These are phyloP conservation scores for Xylaria castorea DNA, from an alignment of 495 filamentous ascomycete species.

Conservation along the genomic window DNA sequence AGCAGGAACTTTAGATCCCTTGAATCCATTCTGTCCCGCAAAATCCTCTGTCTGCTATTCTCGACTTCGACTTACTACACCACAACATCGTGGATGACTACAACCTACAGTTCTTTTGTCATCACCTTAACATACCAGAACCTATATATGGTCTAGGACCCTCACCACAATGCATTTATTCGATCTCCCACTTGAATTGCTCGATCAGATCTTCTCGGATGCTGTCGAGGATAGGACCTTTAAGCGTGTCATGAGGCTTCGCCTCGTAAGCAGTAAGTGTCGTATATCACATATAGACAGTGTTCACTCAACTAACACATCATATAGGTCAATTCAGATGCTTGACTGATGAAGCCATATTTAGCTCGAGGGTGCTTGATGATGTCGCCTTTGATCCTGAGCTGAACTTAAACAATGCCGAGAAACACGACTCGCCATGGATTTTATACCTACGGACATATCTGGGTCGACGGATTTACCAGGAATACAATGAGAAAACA, in stretches of 20 bases:
- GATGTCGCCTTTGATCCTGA: conserved; percentile 26
- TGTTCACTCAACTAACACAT: background rate
- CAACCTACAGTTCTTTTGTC: background rate
- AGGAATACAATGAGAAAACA: conserved; percentile 23
- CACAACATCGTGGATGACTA: conserved; percentile 8
- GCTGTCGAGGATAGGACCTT: conserved; percentile 29
- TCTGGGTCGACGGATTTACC: conserved; percentile 23
- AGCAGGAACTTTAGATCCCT: background rate
- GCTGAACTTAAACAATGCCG: conserved; percentile 17
- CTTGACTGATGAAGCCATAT: conserved; percentile 29
- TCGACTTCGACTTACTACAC: conserved; percentile 21
- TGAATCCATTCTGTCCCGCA: conserved; percentile 1
- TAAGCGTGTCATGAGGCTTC: conserved; percentile 31
- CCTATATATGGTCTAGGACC: background rate
- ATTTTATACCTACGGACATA: conserved; percentile 24
- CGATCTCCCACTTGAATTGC: conserved; percentile 26
- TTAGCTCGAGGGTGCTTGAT: conserved; percentile 26
- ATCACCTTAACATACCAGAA: background rate
- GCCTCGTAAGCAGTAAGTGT: conserved; percentile 26
- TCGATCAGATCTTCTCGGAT: conserved; percentile 29
- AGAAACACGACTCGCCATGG: conserved; percentile 27
- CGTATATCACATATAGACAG: background rate
- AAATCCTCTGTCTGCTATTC: conserved; percentile 14
- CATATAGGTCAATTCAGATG: conserved; percentile 25
- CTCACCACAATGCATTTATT: conserved; percentile 15